A percentile compares a stretch with the other conserved stretches of the same genome.
These are phyloP conservation scores for Priceomyces haplophilus DNA, from an alignment of 805 yeast genomes.

Conservation along the genomic window DNA sequence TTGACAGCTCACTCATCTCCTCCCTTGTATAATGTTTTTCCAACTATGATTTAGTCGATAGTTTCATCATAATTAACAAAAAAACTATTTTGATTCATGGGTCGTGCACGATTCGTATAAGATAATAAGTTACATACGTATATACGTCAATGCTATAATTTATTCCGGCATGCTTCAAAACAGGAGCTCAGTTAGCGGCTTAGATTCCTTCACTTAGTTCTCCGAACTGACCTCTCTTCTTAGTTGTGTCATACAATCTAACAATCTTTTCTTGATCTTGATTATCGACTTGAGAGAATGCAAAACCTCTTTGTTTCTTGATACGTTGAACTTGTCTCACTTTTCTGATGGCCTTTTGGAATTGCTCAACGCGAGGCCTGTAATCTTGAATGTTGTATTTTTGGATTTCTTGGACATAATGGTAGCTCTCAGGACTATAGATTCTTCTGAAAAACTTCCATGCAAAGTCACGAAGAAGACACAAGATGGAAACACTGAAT, in stretches of 20 bases:
- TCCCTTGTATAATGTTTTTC: not conserved
- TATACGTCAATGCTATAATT: not conserved
- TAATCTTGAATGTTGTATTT: constrained; percentile 90
- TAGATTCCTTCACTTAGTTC: constrained; percentile 27
- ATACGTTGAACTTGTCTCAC: constrained; percentile 98
- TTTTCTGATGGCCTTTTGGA: constrained; percentile 94
- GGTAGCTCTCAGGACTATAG: constrained; percentile 89
- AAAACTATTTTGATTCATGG: not conserved
- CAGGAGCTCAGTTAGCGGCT: not conserved
- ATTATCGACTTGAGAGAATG: constrained; percentile 87
- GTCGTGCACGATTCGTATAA: not conserved
- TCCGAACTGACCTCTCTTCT: constrained; percentile 73
- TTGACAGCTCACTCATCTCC: not conserved
- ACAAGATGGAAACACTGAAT: constrained; percentile 70
- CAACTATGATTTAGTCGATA: no score
- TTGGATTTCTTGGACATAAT: constrained; percentile 94
- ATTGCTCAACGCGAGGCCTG: constrained; percentile 94
- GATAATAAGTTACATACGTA: not conserved
- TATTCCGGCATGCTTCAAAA: not conserved
- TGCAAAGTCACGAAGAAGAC: constrained; percentile 80
- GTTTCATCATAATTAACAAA: not conserved
- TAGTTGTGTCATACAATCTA: constrained; percentile 93
- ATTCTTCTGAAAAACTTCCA: constrained; percentile 95
- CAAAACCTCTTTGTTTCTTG: constrained; percentile 98
- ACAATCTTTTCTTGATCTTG: constrained; percentile 91